Conservation (phyloP, 768 basidiomycete genomes). For the Rhodotorula toruloides region DNA sequence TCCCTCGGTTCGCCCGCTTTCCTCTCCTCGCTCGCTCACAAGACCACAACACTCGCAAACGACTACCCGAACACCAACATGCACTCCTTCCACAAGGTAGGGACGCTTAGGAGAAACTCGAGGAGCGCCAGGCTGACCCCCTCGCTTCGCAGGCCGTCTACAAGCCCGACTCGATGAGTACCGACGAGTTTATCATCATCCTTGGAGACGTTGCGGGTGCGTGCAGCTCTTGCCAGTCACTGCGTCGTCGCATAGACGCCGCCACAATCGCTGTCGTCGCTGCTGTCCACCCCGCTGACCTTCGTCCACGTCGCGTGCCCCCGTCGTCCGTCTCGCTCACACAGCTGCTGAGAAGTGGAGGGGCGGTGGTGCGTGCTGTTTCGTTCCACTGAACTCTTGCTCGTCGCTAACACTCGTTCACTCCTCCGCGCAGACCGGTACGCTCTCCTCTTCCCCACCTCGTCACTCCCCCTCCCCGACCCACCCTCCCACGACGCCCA, state of each 20-base stretch:
- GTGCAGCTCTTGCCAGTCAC: not conserved
- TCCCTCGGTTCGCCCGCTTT: not conserved
- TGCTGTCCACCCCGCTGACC: slow-evolving; percentile 58
- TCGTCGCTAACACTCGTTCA: not conserved
- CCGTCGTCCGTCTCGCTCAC: not conserved
- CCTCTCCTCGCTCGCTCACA: not conserved
- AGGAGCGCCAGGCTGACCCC: too few species aligned
- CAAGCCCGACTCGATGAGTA: slow-evolving; percentile 67
- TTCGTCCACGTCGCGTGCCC: not conserved
- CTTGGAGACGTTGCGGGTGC: slow-evolving; percentile 37
- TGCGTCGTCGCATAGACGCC: too few species aligned
- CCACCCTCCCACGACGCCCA: not conserved
- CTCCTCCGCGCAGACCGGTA: slow-evolving; percentile 14
- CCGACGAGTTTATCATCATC: slow-evolving; percentile 67
- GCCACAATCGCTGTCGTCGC: too few species aligned
- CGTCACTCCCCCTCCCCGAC: not conserved
- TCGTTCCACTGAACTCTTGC: too few species aligned
- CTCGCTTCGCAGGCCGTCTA: slow-evolving; percentile 59
- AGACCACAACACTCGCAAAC: not conserved
- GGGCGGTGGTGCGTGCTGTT: slow-evolving; percentile 59
- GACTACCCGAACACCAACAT: not conserved
- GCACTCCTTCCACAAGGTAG: slow-evolving; percentile 7
- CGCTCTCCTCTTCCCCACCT: not conserved
- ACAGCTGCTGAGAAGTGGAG: slow-evolving; percentile 61
- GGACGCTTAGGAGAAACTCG: not conserved